These are phyloP conservation scores for Gomphus bonarii DNA, from an alignment of 1,284 basidiomycete species.

Conservation along the genomic window DNA sequence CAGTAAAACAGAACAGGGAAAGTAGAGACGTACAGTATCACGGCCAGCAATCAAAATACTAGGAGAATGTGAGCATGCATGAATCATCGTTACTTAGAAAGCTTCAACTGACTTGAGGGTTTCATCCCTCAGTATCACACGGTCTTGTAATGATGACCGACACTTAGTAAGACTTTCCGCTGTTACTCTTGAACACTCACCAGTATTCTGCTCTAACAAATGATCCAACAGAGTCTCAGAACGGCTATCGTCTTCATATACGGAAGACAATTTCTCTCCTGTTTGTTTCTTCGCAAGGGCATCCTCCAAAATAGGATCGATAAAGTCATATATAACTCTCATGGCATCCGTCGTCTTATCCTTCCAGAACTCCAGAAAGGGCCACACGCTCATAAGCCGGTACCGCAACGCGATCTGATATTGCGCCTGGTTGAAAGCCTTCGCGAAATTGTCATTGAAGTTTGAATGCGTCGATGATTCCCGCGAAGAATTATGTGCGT, in stretches of 20 bases:
- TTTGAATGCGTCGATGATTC: constrained; percentile 1
- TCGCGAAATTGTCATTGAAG: constrained; percentile 16
- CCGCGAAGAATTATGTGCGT: constrained; percentile 21
- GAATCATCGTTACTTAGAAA: constrained; percentile 25
- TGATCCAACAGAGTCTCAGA: constrained; percentile 37
- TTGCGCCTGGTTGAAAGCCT: constrained; percentile 26
- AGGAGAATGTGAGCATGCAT: not conserved
- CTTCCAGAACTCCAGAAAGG: constrained; percentile 35
- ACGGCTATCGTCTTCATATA: not conserved
- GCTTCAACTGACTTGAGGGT: constrained; percentile 29
- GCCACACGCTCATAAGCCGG: constrained; percentile 34
- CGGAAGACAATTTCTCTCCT: constrained; percentile 9
- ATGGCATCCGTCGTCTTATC: constrained; percentile 35
- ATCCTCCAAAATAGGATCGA: constrained; percentile 22
- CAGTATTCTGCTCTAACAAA: constrained; percentile 38
- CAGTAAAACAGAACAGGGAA: not conserved
- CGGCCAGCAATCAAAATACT: constrained; percentile 22
- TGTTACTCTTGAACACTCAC: constrained; percentile 19
- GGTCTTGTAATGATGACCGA: constrained; percentile 18
- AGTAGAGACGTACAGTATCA: constrained; percentile 31
- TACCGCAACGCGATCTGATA: constrained; percentile 27
- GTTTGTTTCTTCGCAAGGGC: constrained; percentile 27
- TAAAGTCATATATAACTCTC: constrained; percentile 34
- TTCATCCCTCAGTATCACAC: constrained; percentile 30
- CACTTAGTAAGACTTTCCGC: not conserved